These are phyloP conservation scores for Teunomyces pallodes DNA, from an alignment of 805 yeast genomes.

Conservation along the genomic window DNA sequence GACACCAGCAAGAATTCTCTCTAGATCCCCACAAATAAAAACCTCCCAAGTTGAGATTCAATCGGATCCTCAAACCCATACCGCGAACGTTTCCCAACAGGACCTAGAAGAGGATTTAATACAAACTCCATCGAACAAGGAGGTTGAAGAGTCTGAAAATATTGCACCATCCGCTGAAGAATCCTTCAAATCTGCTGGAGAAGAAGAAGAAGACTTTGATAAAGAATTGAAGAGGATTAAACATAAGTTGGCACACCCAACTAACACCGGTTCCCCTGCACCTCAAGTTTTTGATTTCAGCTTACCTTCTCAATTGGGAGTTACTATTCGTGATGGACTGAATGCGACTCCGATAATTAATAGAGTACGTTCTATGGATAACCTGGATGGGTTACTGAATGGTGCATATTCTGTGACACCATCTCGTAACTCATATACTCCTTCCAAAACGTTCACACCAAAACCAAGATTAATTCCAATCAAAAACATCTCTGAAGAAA, in stretches of 20 bases:
- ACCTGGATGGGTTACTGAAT: slow-evolving; percentile 8
- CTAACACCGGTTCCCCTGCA: slow-evolving; percentile 1
- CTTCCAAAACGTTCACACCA: slow-evolving; percentile 6
- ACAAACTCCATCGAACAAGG: neutral
- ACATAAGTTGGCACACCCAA: slow-evolving; percentile 6
- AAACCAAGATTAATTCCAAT: slow-evolving; percentile 13
- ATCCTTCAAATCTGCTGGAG: slow-evolving; percentile 13
- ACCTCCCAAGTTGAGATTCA: neutral
- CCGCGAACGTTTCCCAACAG: too few relatives aligned
- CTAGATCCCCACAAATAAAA: neutral
- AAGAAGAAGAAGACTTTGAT: slow-evolving; percentile 26
- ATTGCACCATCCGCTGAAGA: neutral
- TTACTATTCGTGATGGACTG: slow-evolving; percentile 16
- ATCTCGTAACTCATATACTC: neutral
- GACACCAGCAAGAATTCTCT: slow-evolving; percentile 2
- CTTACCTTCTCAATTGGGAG: slow-evolving; percentile 36
- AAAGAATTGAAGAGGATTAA: slow-evolving; percentile 16
- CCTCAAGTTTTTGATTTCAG: slow-evolving; percentile 11
- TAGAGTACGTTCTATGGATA: slow-evolving; percentile 9
- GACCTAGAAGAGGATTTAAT: neutral
- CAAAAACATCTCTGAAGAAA: slow-evolving; percentile 10
- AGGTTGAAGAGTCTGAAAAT: neutral
- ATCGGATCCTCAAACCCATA: neutral
- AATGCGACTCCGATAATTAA: neutral
- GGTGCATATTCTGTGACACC: slow-evolving; percentile 9